phyloP scores from a whole-genome alignment of 2,329 filamentous ascomycete genomes.

The Cordyceps pruinosa region DNA sequence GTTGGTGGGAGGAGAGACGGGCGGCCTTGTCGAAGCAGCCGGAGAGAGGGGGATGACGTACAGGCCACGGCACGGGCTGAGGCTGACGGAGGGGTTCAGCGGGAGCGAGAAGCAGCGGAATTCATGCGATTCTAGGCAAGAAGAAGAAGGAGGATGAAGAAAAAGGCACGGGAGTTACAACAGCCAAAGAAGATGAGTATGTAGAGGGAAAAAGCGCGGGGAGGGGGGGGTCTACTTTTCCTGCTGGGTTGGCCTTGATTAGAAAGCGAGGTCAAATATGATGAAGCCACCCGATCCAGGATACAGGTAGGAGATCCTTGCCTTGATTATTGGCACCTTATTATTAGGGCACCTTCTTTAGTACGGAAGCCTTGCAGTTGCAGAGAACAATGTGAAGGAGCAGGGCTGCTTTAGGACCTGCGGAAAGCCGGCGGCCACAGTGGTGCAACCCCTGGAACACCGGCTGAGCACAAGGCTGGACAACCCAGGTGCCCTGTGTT shows the following conservation, averaged over 20 bases:
- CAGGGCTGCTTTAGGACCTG: too few relatives aligned
- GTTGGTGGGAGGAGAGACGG: not conserved
- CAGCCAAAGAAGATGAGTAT: not conserved
- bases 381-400: too few relatives aligned
- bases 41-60: conserved; percentile 11
- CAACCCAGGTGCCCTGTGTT: too few relatives aligned
- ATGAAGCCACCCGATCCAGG: too few relatives aligned
- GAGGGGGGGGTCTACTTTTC: not conserved
- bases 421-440: too few relatives aligned
- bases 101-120: not conserved
- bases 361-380: too few relatives aligned
- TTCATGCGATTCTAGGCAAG: not conserved
- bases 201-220: not conserved
- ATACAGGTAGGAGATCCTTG: too few relatives aligned
- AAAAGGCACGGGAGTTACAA: not conserved
- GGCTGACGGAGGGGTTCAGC: not conserved
- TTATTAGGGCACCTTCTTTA: too few relatives aligned
- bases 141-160: not conserved
- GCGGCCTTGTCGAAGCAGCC: conserved; percentile 1
- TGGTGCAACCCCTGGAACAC: too few relatives aligned
- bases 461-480: too few relatives aligned
- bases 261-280: not conserved
- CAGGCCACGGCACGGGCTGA: not conserved
- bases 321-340: too few relatives aligned
- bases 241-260: not conserved